These are phyloP conservation scores for Rubroboletus pulcherrimus DNA, from an alignment of 768 basidiomycete species.

Conservation along the genomic window DNA sequence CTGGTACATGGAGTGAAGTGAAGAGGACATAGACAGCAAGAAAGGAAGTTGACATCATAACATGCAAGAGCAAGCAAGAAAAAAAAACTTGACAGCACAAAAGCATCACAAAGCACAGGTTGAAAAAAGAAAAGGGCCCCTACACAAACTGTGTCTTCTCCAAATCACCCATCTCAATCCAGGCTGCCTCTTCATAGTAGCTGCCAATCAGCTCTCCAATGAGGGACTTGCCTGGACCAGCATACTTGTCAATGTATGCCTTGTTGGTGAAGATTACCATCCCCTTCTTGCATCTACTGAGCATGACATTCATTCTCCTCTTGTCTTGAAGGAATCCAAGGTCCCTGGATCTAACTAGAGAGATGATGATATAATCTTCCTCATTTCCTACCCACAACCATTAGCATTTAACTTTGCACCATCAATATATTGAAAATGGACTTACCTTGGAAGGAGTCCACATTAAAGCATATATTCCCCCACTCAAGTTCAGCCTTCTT, in stretches of 20 bases:
- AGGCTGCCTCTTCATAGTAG: conserved; percentile 32
- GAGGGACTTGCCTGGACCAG: conserved; percentile 43
- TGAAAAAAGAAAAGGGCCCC: not conserved
- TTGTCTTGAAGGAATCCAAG: conserved; percentile 66
- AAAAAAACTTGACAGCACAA: not conserved
- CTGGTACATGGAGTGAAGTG: not conserved
- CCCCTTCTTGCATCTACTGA: conserved; percentile 70
- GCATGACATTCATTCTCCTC: conserved; percentile 83
- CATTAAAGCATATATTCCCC: conserved; percentile 71
- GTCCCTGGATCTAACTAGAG: conserved; percentile 57
- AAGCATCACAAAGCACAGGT: not conserved
- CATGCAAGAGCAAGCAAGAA: conserved; percentile 3
- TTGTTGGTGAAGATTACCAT: conserved; percentile 72
- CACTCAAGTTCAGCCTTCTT: conserved; percentile 48
- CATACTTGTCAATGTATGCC: conserved; percentile 56
- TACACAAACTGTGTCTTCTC: conserved; percentile 16
- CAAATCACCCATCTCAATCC: conserved; percentile 36
- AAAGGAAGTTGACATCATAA: conserved; percentile 17
- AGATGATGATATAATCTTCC: conserved; percentile 72
- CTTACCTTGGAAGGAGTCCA: conserved; percentile 78
- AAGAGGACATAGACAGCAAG: conserved; percentile 10
- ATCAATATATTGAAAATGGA: conserved; percentile 3
- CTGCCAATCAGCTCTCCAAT: conserved; percentile 36
- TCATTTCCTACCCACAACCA: conserved; percentile 62
- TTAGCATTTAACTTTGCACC: not conserved